A percentile compares a stretch with the other conserved stretches of the same genome.
Evolutionary conservation across 2,329 filamentous ascomycete genomes (phyloP).

Genomic region (Monosporascus sp.): DNA sequence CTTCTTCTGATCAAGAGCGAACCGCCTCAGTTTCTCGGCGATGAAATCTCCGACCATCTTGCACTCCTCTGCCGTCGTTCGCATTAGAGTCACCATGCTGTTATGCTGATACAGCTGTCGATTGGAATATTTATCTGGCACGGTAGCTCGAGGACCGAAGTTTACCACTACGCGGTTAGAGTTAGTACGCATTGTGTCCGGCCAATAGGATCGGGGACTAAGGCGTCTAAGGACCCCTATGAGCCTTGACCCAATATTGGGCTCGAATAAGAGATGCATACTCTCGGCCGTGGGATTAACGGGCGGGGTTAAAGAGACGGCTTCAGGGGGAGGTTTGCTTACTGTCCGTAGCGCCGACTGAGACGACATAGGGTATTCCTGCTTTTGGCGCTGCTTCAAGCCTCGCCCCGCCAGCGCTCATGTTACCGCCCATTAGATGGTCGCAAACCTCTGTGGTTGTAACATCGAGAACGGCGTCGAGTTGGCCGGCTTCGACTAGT

Average conservation of each 20-base stretch:
- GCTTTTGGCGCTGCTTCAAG: constrained; percentile 51
- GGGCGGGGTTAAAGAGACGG: too few relatives aligned
- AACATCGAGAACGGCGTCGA: constrained; percentile 64
- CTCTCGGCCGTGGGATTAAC: too few relatives aligned
- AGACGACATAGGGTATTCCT: constrained; percentile 50
- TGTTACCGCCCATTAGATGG: constrained; percentile 54
- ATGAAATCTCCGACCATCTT: neutral
- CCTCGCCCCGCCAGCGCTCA: constrained; percentile 52
- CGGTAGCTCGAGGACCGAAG: constrained; percentile 19
- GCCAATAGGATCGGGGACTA: too few relatives aligned
- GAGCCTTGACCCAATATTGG: too few relatives aligned
- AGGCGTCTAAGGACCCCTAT: too few relatives aligned
- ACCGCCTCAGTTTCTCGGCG: neutral
- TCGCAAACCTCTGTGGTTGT: constrained; percentile 68
- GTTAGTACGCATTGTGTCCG: too few relatives aligned
- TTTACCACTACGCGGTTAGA: constrained; percentile 14
- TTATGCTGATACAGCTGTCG: constrained; percentile 60
- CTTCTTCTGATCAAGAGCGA: neutral
- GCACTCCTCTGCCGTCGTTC: neutral
- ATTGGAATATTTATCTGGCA: constrained; percentile 44
- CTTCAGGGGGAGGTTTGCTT: neutral
- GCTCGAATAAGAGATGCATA: too few relatives aligned
- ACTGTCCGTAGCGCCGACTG: constrained; percentile 49
- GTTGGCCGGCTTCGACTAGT: constrained; percentile 47
- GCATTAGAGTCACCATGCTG: constrained; percentile 1